Evolutionary conservation across 2,329 filamentous ascomycete species (phyloP), one percentile per base, ranked within the genome.

Genomic region (Phialophora macrospora): DNA sequence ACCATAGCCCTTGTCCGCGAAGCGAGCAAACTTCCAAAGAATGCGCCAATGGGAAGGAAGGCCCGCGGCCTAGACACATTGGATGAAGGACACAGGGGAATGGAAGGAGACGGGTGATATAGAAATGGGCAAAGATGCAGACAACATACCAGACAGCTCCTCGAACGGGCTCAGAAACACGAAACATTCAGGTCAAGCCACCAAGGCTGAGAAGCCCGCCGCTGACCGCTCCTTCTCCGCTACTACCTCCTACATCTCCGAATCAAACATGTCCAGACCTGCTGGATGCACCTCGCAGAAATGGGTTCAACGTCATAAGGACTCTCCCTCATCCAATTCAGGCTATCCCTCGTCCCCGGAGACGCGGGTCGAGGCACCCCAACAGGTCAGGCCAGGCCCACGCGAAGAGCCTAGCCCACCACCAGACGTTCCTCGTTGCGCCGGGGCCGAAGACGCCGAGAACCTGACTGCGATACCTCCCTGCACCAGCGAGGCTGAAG

Each of bases 1-100:
- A 55, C 28, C 30, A 9, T n/a, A 20, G 8, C 20, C 26, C 48
- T 55, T 32, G 17, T 55, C 52, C 48, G n/a, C 52, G 11, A 55
- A 32, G 24, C 20, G 17, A 49, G 48, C 55, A 46, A 65, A 54
- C 38, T 52, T 57, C 9, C 48, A 48, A 46, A 61, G 59, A 55
- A 68, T 68, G 66, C 66, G 56, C 60, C 66, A 62, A 68, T 68
- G 11, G 63, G 46, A 61, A 55, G 58, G 46, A 54, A 51, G 41
- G 30, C 51, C 58, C 46, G 34, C 32, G 34, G 24, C 46, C 20
- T 28, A 14, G 22, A 51, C 46, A 55, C 55, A 28, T 61, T 54
- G 49, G 28, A 63, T 65, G 66, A 62, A 55, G 63, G 22, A 63
- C 49, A 49, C 56, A 59, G 62, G 38, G 49, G 58, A 59, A 67